A percentile compares a stretch with the other conserved stretches of the same genome.
Evolutionary conservation across 2,329 filamentous ascomycete species (phyloP).

Genomic region (Alternaria consortialis): DNA sequence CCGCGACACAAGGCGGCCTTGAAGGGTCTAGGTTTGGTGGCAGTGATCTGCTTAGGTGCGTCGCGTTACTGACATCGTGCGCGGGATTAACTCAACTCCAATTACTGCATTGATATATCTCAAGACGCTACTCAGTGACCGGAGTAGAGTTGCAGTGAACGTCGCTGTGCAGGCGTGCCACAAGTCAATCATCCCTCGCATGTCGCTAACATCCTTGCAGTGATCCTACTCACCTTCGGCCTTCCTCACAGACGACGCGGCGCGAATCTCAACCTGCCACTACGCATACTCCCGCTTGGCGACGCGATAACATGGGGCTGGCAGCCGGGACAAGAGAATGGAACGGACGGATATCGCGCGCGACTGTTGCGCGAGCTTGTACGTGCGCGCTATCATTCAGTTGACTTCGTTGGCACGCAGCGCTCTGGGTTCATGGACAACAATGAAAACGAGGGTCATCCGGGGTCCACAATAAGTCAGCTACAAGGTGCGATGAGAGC

Average conservation of each 20-base stretch:
- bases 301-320: slow-evolving; percentile 47
- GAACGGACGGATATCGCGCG: slow-evolving; percentile 53
- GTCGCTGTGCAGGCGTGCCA: neutral
- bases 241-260: slow-evolving; percentile 8
- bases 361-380: slow-evolving; percentile 37
- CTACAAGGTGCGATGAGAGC: slow-evolving; percentile 28
- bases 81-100: too few relatives aligned
- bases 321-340: slow-evolving; percentile 22
- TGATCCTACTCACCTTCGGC: slow-evolving; percentile 13
- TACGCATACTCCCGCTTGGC: slow-evolving; percentile 37
- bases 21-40: slow-evolving; percentile 12
- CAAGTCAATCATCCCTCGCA: neutral
- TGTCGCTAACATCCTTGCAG: slow-evolving; percentile 13
- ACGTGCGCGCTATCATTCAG: slow-evolving; percentile 22
- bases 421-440: slow-evolving; percentile 45
- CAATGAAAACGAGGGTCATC: slow-evolving; percentile 47
- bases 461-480: slow-evolving; percentile 42
- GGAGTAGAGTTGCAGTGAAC: neutral
- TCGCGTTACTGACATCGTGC: neutral
- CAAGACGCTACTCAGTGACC: neutral
- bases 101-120: neutral
- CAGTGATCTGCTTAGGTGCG: slow-evolving; percentile 12
- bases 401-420: slow-evolving; percentile 46
- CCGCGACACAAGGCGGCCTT: slow-evolving; percentile 1
- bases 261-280: slow-evolving; percentile 15